Base-by-base conservation (phyloP, 2,329 filamentous ascomycete genomes). In the Penicillium paneum region DNA sequence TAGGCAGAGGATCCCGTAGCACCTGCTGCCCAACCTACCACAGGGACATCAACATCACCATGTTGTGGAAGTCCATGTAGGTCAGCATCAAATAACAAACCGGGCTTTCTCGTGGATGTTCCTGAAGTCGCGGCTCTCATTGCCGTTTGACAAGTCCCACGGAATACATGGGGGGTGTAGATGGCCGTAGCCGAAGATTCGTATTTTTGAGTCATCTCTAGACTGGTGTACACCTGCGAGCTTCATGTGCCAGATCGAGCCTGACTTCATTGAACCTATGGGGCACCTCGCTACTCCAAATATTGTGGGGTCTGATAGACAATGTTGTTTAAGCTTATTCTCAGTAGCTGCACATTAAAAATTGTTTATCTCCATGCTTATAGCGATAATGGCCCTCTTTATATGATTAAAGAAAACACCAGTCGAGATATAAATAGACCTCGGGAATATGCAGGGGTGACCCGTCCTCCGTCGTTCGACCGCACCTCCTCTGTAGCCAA, bases 361-460 rank as follows among this genome's bases (percentile, higher is more conserved):
- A 41, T 11, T 41, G 1, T 28, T 28, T 17, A 11, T 17, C 28
- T 28, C 15, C 12, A 12, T 5, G 3, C 0, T 40, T 15, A 24
- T 8, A 24, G 38, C 2, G 4, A 15, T 24, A 6, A 40, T 40
- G 8, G 38, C 2, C 13, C 21, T n/a, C 24, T 28, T 26, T 24
- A 36, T 21, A 13, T 21, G 13, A n/a, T 11, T n/a, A 40, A 28
- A 21, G 7, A 39, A 12, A 43, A 11, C 10, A n/a, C 35, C 32
- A 13, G 26, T 40, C 32, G 10, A 40, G 28, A 47, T 52, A 41
- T 34, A 52, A 48, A 52, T 49, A 52, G 50, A 44, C 29, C 17
- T 21, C 12, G 17, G 28, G 13, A 36, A 48, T 15, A 31, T 48
- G 36, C 43, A 52, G 50, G 50, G 43, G 49, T 46, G 10, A 28